Evolutionary conservation across 768 basidiomycete genomes (phyloP), one percentile per base, ranked within the genome.

Genomic region (Termitomyces sp.): DNA sequence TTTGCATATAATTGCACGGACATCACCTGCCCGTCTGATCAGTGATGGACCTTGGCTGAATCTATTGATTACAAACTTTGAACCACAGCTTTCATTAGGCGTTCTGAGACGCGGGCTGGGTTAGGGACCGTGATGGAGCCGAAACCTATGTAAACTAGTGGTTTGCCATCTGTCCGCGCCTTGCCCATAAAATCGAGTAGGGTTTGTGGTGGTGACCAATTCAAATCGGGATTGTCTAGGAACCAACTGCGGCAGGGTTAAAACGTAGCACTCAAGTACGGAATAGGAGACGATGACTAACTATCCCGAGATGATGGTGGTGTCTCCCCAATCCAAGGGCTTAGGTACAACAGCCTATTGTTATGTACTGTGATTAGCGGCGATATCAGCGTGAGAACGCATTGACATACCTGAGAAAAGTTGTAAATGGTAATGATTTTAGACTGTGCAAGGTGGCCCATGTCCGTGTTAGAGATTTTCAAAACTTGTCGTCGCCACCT

Each of bases 71-170:
- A 67, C 77, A 19, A 58, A 84, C 83, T 82, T 66, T 80, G 81
- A 53, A 80, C 64, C 7, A 86, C 84, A 0, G 83, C 85, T 55
- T 82, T 76, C 54, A 85, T 74, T 50, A 88, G 82, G 33, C 72
- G 75, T 37, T 73, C 70, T 1, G 84, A 84, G 60, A 85, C 75
- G 4, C 72, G 71, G 54, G 75, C 73, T 2, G 85, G 83, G 62
- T 79, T 66, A 6, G 85, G 83, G 3, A 88, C 85, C 5, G 83
- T 85, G 55, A 88, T 85, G 28, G 81, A 84, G 1, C 85, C 86
- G 61, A 87, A 87, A 1, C 85, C 85, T 49, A 88, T 86, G 64
- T 88, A 88, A 2, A 88, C 86, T 47, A 88, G 74, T 0, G 84
- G 73, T 62, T 83, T 84, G 1, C 71, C 70, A 53, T 86, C 84